Conservation (phyloP, 78 protist species). For the Speleostelium caveatum region DNA sequence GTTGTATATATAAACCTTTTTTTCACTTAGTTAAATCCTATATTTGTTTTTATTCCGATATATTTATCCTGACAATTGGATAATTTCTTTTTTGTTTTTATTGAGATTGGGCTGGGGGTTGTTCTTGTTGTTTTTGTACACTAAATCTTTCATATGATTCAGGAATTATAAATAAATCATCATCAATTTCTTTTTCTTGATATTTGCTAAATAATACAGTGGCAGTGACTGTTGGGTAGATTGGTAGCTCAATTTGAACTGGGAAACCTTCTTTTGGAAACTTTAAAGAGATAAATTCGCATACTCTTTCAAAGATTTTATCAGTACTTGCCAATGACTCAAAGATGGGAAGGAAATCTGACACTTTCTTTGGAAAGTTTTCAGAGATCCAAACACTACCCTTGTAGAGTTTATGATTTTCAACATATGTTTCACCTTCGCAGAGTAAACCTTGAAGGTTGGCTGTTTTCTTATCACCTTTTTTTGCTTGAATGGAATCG, state of each 20-base stretch:
- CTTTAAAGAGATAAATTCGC: constrained; percentile 52
- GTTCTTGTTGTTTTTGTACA: not conserved
- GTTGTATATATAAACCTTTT: too few species aligned
- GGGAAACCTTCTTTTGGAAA: constrained; percentile 75
- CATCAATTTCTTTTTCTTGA: constrained; percentile 20
- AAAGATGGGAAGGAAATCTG: constrained; percentile 67
- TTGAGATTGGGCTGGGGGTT: not conserved
- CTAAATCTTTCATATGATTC: not conserved
- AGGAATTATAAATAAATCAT: constrained; percentile 8
- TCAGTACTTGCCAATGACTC: constrained; percentile 58
- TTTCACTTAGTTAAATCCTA: too few species aligned
- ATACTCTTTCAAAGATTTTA: constrained; percentile 49
- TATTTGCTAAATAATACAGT: constrained; percentile 69
- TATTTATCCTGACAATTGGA: too few species aligned
- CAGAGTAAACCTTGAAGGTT: constrained; percentile 30
- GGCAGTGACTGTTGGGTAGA: constrained; percentile 67
- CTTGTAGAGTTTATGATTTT: constrained; percentile 28
- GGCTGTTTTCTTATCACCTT: too few species aligned
- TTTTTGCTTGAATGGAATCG: not conserved
- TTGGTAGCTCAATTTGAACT: constrained; percentile 55
- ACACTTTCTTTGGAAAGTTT: constrained; percentile 54
- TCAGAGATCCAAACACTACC: constrained; percentile 58
- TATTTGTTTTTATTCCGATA: too few species aligned
- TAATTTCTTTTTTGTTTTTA: not conserved
- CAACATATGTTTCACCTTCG: constrained; percentile 54